Evolutionary conservation across 2,329 filamentous ascomycete species (phyloP).

Genomic region (Botryotinia globosa): DNA sequence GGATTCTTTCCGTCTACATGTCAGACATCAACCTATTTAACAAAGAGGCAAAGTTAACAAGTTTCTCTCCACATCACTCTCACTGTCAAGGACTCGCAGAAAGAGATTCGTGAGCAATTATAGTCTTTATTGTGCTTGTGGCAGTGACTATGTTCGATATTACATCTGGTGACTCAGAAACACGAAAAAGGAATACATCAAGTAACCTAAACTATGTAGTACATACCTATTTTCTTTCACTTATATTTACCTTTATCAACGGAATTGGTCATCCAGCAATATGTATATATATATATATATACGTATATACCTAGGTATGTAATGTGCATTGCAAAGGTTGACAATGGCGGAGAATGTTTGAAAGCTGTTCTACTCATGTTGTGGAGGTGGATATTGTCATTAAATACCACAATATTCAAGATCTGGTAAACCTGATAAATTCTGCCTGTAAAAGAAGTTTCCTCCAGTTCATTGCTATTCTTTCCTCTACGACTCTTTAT

Average conservation of each 20-base stretch:
- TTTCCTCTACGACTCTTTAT: not conserved
- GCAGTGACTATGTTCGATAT: not conserved
- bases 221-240: not conserved
- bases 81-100: no score
- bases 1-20: not conserved
- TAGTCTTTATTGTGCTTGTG: no score
- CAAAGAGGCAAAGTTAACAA: no score
- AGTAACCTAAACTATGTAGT: not conserved
- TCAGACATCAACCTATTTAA: not conserved
- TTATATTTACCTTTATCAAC: no score
- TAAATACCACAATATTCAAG: not conserved
- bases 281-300: not conserved
- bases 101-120: not conserved
- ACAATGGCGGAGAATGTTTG: not conserved
- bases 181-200: not conserved
- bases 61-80: not conserved
- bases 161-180: not conserved
- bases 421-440: no score
- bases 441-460: not conserved
- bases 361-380: not conserved
- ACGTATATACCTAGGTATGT: no score
- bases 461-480: rapidly evolving
- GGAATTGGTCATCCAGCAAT: rapidly evolving
- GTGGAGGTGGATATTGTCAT: not conserved
- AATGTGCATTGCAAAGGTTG: not conserved